Conservation (phyloP, 2,329 filamentous ascomycete species). For the Ploettnerulaceae sp. region DNA sequence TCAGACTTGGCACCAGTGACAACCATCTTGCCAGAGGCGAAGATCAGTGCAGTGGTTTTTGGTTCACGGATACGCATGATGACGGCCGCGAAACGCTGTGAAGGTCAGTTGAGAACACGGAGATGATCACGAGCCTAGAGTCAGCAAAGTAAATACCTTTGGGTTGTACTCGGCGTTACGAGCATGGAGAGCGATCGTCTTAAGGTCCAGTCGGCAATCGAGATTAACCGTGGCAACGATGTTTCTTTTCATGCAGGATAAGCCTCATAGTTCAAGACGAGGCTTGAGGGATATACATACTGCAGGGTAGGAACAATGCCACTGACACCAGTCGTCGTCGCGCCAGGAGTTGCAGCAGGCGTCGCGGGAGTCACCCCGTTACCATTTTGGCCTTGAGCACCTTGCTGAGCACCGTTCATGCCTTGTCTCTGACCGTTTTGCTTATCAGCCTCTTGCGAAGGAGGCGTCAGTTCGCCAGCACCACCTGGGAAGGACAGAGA, state of each 20-base stretch:
- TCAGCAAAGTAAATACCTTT: slow-evolving; percentile 70
- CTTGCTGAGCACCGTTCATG: slow-evolving; percentile 47
- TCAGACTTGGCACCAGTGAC: slow-evolving; percentile 97
- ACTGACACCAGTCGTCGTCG: slow-evolving; percentile 63
- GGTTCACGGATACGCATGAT: slow-evolving; percentile 99
- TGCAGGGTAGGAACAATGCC: slow-evolving; percentile 91
- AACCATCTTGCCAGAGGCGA: slow-evolving; percentile 98
- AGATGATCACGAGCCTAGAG: slow-evolving; percentile 41
- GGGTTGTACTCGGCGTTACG: slow-evolving; percentile 98
- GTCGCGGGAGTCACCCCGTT: slow-evolving; percentile 87
- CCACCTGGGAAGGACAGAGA: slow-evolving; percentile 89
- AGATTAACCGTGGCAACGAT: slow-evolving; percentile 99
- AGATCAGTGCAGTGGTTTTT: slow-evolving; percentile 97
- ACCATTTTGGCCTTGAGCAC: slow-evolving; percentile 56
- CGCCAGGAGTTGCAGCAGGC: slow-evolving; percentile 60
- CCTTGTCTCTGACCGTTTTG: slow-evolving; percentile 46
- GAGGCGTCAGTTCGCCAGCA: slow-evolving; percentile 76
- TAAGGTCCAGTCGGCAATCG: slow-evolving; percentile 93
- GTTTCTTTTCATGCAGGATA: slow-evolving; percentile 67
- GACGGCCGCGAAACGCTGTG: slow-evolving; percentile 92
- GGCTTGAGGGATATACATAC: slow-evolving; percentile 66
- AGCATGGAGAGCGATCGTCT: slow-evolving; percentile 97
- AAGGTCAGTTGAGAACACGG: slow-evolving; percentile 37
- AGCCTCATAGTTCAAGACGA: slow-evolving; percentile 42
- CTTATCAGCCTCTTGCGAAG: slow-evolving; percentile 65